A percentile compares a stretch with the other conserved stretches of the same genome.
phyloP scores from a whole-genome alignment of 192 early-diverging fungal species.

The Blastocladiella britannica region DNA sequence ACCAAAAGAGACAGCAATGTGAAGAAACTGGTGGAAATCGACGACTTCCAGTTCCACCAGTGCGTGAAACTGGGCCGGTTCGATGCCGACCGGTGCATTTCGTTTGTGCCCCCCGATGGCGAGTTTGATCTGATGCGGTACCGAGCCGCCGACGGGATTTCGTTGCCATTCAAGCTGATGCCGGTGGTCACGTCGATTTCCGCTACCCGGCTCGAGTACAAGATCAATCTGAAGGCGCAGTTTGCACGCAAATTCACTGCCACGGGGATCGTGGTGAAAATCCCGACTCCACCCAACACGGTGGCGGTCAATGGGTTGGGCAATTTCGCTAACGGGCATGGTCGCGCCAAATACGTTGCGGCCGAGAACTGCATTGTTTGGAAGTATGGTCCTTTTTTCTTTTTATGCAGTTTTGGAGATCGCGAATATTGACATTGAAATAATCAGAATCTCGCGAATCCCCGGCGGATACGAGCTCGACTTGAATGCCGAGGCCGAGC shows the following conservation, averaged over 20 bases:
- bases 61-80: constrained; percentile 86
- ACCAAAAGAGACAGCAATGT: no score
- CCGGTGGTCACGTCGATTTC: constrained; percentile 77
- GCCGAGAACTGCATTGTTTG: constrained; percentile 84
- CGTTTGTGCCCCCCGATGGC: constrained; percentile 92
- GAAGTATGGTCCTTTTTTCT: constrained; percentile 38
- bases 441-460: constrained; percentile 61
- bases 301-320: constrained; percentile 62
- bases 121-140: constrained; percentile 96
- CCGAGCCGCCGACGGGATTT: constrained; percentile 86
- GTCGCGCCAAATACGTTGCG: constrained; percentile 89
- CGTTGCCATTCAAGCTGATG: constrained; percentile 83
- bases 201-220: constrained; percentile 65
- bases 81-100: constrained; percentile 81
- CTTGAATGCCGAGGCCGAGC: constrained; percentile 59
- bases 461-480: constrained; percentile 72
- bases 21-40: constrained; percentile 51
- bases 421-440: constrained; percentile 11
- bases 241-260: constrained; percentile 74
- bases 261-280: constrained; percentile 65
- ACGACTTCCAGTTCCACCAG: constrained; percentile 96
- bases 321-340: constrained; percentile 18
- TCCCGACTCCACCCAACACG: constrained; percentile 83
- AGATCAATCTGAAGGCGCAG: constrained; percentile 69
- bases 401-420: neutral